Conservation (phyloP, 768 basidiomycete genomes). For the Asterophora parasitica region DNA sequence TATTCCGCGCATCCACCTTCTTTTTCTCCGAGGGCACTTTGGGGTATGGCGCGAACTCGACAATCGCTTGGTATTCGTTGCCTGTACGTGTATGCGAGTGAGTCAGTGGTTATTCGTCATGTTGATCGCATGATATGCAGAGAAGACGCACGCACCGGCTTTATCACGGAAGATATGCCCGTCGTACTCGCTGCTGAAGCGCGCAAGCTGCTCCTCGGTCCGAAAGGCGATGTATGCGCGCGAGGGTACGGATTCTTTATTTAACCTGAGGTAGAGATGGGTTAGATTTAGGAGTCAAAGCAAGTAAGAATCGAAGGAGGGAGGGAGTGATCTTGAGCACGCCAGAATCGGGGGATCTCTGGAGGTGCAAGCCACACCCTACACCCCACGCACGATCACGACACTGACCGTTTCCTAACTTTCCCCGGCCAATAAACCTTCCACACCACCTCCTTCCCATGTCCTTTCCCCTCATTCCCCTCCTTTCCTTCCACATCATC, state of each 20-base stretch:
- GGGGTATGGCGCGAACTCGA: constrained; percentile 93
- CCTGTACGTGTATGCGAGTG: constrained; percentile 42
- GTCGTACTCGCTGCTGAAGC: constrained; percentile 81
- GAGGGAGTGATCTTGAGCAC: too few relatives aligned
- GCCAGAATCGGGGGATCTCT: too few relatives aligned
- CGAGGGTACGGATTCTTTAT: constrained; percentile 81
- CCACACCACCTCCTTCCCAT: constrained; percentile 39
- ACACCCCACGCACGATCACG: constrained; percentile 5
- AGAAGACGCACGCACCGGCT: constrained; percentile 53
- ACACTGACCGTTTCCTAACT: constrained; percentile 55
- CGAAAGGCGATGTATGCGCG: constrained; percentile 92
- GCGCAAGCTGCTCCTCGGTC: constrained; percentile 61
- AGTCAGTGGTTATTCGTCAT: neutral
- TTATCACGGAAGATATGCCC: constrained; percentile 92
- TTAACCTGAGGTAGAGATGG: constrained; percentile 58
- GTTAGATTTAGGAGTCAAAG: too few relatives aligned
- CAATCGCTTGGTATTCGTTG: constrained; percentile 80
- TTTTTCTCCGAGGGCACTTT: constrained; percentile 72
- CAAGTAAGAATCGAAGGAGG: too few relatives aligned
- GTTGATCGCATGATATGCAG: neutral
- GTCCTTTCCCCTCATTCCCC: too few relatives aligned
- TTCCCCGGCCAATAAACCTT: constrained; percentile 66
- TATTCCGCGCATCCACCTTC: constrained; percentile 77
- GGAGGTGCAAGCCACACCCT: neutral
- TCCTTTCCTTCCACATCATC: constrained; percentile 44